Conservation (phyloP, 768 basidiomycete genomes). For the Psilocybe azurescens region DNA sequence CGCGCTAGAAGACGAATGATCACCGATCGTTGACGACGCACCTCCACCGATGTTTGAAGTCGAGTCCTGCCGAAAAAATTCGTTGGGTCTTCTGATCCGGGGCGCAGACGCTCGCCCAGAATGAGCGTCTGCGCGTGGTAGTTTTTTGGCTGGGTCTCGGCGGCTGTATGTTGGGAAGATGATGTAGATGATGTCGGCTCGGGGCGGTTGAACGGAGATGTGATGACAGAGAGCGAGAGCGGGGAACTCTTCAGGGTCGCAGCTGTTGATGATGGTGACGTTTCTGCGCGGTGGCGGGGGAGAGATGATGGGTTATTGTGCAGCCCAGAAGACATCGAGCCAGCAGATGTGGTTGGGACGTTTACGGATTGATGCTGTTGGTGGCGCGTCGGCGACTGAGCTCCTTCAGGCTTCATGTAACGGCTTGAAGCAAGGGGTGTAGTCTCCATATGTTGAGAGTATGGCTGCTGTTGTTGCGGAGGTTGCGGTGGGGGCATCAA, state of each 20-base stretch:
- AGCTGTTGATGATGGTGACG: slow-evolving; percentile 20
- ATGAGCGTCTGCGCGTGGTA: slow-evolving; percentile 78
- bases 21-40: slow-evolving; percentile 4
- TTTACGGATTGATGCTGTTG: slow-evolving; percentile 17
- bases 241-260: slow-evolving; percentile 36
- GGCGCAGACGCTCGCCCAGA: slow-evolving; percentile 84
- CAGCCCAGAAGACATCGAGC: slow-evolving; percentile 26
- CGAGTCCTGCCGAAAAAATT: slow-evolving; percentile 31
- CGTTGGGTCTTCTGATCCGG: slow-evolving; percentile 48
- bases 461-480: slow-evolving; percentile 16
- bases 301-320: slow-evolving; percentile 23
- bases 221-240: slow-evolving; percentile 45
- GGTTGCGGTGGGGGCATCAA: slow-evolving; percentile 39
- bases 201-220: slow-evolving; percentile 41
- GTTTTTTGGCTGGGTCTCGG: slow-evolving; percentile 65
- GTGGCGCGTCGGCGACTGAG: slow-evolving; percentile 25
- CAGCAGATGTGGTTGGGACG: slow-evolving; percentile 17
- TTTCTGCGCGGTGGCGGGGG: slow-evolving; percentile 29
- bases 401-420: slow-evolving; percentile 25
- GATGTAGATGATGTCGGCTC: slow-evolving; percentile 11
- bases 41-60: neutral
- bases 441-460: slow-evolving; percentile 20
- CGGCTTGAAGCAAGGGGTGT: slow-evolving; percentile 22
- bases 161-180: neutral
- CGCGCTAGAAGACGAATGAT: slow-evolving; percentile 11